Evolutionary conservation across 257 asterid species (phyloP), one percentile per base, ranked within the genome.

Genomic region (Osmanthus fragrans): DNA sequence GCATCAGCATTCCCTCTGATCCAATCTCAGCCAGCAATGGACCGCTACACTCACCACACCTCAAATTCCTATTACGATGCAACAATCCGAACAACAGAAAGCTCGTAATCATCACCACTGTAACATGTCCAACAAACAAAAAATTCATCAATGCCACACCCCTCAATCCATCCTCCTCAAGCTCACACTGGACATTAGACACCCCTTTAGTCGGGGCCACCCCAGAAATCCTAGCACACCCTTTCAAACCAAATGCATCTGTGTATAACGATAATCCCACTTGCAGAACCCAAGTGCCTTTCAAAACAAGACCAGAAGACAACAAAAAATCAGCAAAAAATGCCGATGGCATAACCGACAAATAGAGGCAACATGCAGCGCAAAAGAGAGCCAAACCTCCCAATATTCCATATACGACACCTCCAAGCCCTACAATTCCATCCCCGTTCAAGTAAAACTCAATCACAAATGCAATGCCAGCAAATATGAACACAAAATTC

Each of bases 231-330:
- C 87, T 89, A 5, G 76, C 82, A 87, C 98, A 94, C 32, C 96
- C 97, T 79, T 84, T 83, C 69, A 87, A 76, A 69, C 84, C 80
- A 80, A 94, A 90, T 18, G 82, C 66, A 83, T 90, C 96, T 18
- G 93, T 88, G 81, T 92, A 94, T 49, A 92, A 80, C 1, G 92
- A 88, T 60, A 94, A 69, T 1, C 97, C 98, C 76, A 83, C 91
- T 84, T 94, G 98, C 90, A 94, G 34, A 32, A 86, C 91, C 97
- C 98, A 94, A 77, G 88, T 86, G 19, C 93, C 95, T 86, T 94
- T 92, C 91, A 94, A 82, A 71, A 92, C 74, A 73, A 92, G 74
- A 67, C 90, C 92, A 32, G 82, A 89, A 1, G 96, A 92, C 80
- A 94, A 73, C 87, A 88, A 36, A 85, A 85, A 87, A 65, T 90